Evolutionary conservation across 495 filamentous ascomycete genomes (phyloP), one percentile per base, ranked within the genome.

Genomic region (Penicillium chermesinum): DNA sequence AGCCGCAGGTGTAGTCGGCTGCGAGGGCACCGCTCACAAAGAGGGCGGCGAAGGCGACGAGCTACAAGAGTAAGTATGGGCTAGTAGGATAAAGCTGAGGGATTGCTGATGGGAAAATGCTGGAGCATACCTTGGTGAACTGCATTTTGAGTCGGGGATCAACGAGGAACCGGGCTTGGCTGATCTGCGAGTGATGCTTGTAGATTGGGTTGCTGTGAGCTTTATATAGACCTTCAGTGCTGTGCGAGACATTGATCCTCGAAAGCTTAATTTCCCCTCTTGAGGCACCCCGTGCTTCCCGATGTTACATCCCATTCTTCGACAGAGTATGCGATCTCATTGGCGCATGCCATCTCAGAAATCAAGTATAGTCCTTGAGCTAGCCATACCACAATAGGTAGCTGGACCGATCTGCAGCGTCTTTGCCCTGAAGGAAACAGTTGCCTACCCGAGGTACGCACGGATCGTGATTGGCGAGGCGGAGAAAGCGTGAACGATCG

Each of bases 1-100:
- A 65, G 44, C 79, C 79, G 49, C 78, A 81, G 46, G 71, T 77
- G 46, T 64, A 80, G 41, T 61, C 55, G 45, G 81, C 66, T 20
- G 73, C 65, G 35, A 64, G 54, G 44, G 72, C 62, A 40, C 66
- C 66, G 18, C 70, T 69, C 37, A 66, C 53, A 50, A 67, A 41
- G 38, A 67, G 36, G 46, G 58, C 41, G n/a, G 56, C 22, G 20
- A 64, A 35, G 30, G 55, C 41, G 44, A 65, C 38, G 6, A 30
- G 18, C 33, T 32, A 7, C 20, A n/a, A n/a, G n/a, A 39, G 35
- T 55, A 50, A 46, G 22, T 19, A 25, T 30, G 27, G 9, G 21
- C 22, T 32, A 9, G 12, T 12, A 7, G n/a, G 32, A n/a, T n/a
- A n/a, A n/a, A n/a, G n/a, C n/a, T n/a, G n/a, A 9, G 25, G 4